Percentiles rank a stretch among this genome's conserved stretches.
Evolutionary conservation across 2,329 filamentous ascomycete genomes (phyloP).

Genomic region (Sphaerulina musiva): DNA sequence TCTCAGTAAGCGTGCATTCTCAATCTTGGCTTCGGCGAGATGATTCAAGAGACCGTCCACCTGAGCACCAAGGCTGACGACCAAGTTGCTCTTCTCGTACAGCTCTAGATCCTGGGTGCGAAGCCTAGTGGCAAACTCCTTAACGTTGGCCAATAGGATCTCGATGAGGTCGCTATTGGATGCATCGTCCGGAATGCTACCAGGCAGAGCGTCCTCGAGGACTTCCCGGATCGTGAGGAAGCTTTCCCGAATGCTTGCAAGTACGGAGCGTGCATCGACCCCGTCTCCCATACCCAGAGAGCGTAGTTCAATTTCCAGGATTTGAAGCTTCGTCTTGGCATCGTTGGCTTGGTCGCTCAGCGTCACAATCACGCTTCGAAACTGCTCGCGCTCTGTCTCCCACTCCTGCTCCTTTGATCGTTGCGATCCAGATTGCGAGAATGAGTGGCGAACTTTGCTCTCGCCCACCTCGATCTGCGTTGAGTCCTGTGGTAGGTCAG

Average conservation of each 20-base stretch:
- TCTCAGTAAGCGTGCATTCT: constrained; percentile 34
- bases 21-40: constrained; percentile 34
- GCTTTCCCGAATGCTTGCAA: constrained; percentile 38
- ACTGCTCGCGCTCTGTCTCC: constrained; percentile 25
- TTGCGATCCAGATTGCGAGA: constrained; percentile 14
- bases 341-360: constrained; percentile 36
- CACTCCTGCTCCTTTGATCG: constrained; percentile 14
- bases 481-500: constrained; percentile 19
- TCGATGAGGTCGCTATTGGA: constrained; percentile 38
- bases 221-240: constrained; percentile 38
- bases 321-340: constrained; percentile 37
- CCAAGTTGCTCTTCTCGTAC: constrained; percentile 28
- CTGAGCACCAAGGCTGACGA: constrained; percentile 34
- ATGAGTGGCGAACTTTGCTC: constrained; percentile 9
- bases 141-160: constrained; percentile 33
- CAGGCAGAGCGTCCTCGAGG: constrained; percentile 39
- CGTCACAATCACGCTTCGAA: constrained; percentile 38
- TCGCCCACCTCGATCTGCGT: constrained; percentile 8
- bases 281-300: constrained; percentile 38
- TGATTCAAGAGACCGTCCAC: constrained; percentile 37
- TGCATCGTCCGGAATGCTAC: constrained; percentile 32
- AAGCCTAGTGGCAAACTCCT: constrained; percentile 35
- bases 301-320: constrained; percentile 41
- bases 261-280: constrained; percentile 32
- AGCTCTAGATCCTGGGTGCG: constrained; percentile 33